Evolutionary conservation across 139 green algal species (phyloP).

Genomic region (Coelastrella sp.): DNA sequence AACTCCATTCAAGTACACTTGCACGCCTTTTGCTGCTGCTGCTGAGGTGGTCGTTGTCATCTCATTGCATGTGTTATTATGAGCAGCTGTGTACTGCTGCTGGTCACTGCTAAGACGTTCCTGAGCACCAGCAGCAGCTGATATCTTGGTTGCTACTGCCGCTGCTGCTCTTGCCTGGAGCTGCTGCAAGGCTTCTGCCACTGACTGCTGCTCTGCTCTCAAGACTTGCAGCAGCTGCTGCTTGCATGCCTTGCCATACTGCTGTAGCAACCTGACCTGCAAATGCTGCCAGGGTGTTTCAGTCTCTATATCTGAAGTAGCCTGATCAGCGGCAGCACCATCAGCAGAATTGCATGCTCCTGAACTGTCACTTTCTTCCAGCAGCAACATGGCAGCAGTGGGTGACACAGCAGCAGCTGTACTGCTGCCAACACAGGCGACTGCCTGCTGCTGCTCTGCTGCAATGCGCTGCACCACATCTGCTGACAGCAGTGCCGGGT

Average conservation of each 20-base stretch:
- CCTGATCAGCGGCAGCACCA: neutral
- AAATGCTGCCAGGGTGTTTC: neutral
- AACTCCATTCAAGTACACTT: neutral
- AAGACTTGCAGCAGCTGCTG: constrained; percentile 1
- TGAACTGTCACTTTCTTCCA: neutral
- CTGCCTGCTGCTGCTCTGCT: neutral
- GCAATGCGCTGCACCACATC: constrained; percentile 5
- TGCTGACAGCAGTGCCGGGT: neutral
- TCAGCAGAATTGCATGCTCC: neutral
- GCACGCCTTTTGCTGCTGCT: neutral
- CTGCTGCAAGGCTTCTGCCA: neutral
- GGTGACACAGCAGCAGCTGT: neutral
- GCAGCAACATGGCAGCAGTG: constrained; percentile 18
- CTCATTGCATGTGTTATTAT: neutral
- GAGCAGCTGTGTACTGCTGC: neutral
- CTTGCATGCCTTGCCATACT: neutral
- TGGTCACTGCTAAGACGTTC: neutral
- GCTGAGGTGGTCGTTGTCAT: too few relatives aligned
- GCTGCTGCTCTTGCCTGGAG: neutral
- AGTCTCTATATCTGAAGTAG: neutral
- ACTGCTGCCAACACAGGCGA: neutral
- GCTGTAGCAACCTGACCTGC: neutral
- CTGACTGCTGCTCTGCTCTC: neutral
- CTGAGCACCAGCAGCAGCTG: neutral
- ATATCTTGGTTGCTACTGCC: neutral